Base-by-base conservation (phyloP, 495 filamentous ascomycete species). In the Podospora comata region DNA sequence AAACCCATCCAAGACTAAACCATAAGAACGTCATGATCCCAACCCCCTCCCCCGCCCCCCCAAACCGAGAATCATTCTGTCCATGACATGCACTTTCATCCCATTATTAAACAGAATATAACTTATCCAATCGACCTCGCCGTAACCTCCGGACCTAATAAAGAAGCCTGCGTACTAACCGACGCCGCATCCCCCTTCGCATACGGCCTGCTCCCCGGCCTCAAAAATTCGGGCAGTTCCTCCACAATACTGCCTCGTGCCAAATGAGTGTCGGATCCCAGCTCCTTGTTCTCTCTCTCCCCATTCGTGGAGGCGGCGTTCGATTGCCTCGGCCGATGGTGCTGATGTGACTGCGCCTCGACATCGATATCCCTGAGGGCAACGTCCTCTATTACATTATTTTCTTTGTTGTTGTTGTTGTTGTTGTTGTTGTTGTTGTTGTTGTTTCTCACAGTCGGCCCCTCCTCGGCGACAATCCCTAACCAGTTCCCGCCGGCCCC, bases 91-190 rank as follows among this genome's bases (percentile, higher is more conserved):
- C 30, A 32, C 30, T 23, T 23, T 11, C 39, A 48, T 48, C 39
- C 39, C 9, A 2, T 48, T 48, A 48, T 48, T 48, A 48, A 11
- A 11, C 2, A 48, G 2, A 23, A 23, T 23, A 1, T 26, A 26
- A 16, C 0, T 64, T 62, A 68, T 15, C 66, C 61, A 6, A 68
- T 68, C 19, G 66, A 68, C 59, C 66, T 11, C n/a, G 66, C 66
- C 3, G 32, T 68, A 4, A 57, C 27, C 60, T 57, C 53, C 27
- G 32, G 62, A 54, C 66, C 66, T 5, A 68, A 53, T 11, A 11
- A 48, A 20, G 39, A 48, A 20, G 62, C 66, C 23, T 64, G 60
- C 19, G 60, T 64, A 55, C 60, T 26, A n/a, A 48, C 66, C 15
- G 61, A 63, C 60, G 19, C 60, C 11, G 27, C 30, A 59, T 64